Percentiles rank a stretch among this genome's conserved stretches.
These are phyloP conservation scores for Solanum hybrid DNA, from an alignment of 305 asterid species.

Conservation along the genomic window DNA sequence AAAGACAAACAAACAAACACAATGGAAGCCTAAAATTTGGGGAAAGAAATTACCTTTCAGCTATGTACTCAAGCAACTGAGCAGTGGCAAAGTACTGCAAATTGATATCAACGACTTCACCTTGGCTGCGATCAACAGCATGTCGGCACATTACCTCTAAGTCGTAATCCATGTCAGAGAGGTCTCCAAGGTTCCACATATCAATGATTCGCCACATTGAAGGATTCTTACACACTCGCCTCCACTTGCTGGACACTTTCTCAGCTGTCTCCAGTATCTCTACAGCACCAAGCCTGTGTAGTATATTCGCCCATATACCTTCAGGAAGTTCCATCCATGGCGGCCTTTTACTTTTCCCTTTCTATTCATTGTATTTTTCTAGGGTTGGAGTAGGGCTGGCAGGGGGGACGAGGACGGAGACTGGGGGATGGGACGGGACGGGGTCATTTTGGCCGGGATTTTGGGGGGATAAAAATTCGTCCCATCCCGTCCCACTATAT, in stretches of 20 bases:
- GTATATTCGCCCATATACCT: not conserved
- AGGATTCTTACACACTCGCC: constrained; percentile 7
- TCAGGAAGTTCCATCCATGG: not conserved
- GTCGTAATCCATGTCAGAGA: not conserved
- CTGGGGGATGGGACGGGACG: no score
- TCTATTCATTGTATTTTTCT: not conserved
- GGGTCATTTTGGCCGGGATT: no score
- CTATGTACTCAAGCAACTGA: not conserved
- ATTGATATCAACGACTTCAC: constrained; percentile 19
- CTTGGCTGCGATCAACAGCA: constrained; percentile 40
- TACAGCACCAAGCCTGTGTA: not conserved
- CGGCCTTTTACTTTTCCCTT: not conserved
- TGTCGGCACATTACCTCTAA: constrained; percentile 12
- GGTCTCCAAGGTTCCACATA: not conserved
- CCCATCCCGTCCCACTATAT: no score
- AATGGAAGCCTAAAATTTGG: no score
- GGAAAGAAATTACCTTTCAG: not conserved
- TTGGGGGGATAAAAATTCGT: no score
- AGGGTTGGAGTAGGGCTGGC: not conserved
- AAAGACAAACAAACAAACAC: not conserved
- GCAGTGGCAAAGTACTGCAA: constrained; percentile 16
- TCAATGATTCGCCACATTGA: constrained; percentile 36
- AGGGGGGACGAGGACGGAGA: no score
- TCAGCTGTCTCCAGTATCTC: not conserved
- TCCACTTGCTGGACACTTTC: not conserved